These are phyloP conservation scores for Panaeolus papilionaceus DNA, from an alignment of 768 basidiomycete genomes.

Conservation along the genomic window DNA sequence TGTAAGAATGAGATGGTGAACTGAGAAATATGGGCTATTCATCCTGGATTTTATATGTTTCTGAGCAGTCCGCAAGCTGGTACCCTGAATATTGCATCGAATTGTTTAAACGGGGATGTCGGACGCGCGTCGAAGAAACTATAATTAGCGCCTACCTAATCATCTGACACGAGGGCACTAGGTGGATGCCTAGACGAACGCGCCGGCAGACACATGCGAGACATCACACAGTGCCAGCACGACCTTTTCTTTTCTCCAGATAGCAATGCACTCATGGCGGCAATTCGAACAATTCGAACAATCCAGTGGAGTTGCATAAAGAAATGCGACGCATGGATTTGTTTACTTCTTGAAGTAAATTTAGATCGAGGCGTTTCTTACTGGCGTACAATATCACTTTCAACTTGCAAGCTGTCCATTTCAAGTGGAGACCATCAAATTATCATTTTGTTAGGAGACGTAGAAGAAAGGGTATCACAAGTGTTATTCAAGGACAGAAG, in stretches of 20 bases:
- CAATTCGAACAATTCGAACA: neutral
- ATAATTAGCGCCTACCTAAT: constrained; percentile 9
- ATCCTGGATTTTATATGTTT: constrained; percentile 8
- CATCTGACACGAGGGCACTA: neutral
- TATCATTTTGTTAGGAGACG: neutral
- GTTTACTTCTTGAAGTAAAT: neutral
- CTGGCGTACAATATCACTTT: neutral
- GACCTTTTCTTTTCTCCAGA: neutral
- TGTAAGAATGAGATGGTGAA: constrained; percentile 2
- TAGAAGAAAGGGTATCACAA: neutral
- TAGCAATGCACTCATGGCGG: neutral
- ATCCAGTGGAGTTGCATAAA: neutral
- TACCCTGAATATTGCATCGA: neutral
- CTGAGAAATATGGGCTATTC: neutral
- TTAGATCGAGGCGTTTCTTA: neutral
- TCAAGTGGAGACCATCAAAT: constrained; percentile 14
- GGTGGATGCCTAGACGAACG: neutral
- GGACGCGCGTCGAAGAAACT: neutral
- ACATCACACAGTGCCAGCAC: constrained; percentile 8
- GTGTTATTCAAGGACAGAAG: constrained; percentile 44
- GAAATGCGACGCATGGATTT: neutral
- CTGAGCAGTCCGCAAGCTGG: neutral
- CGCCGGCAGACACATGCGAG: constrained; percentile 5
- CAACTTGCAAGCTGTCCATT: neutral
- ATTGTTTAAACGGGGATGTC: neutral